phyloP scores from a whole-genome alignment of 208 protist genomes.

The Leishmania arabica region DNA sequence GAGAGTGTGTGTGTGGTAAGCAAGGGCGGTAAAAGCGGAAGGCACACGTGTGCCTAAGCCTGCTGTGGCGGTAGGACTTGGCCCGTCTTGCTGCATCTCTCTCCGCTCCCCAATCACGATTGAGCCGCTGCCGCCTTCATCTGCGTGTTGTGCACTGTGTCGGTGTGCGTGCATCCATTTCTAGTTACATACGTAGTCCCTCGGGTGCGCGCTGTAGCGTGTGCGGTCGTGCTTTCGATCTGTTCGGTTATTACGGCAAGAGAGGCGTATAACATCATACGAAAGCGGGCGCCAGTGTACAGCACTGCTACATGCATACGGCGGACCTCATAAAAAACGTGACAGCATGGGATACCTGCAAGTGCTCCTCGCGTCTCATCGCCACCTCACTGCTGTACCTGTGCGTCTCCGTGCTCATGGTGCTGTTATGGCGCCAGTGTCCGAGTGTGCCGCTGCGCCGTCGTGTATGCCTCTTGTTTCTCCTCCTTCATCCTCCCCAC shows the following conservation, averaged over 20 bases:
- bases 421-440: neutral
- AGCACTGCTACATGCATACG: neutral
- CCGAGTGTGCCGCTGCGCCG: neutral
- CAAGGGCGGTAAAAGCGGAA: neutral
- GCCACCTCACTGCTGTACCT: conserved; percentile 10
- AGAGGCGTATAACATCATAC: neutral
- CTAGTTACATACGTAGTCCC: neutral
- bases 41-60: neutral
- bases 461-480: neutral
- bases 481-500: neutral
- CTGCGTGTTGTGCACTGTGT: neutral
- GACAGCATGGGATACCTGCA: conserved; percentile 26
- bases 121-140: neutral
- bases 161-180: neutral
- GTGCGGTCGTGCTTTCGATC: neutral
- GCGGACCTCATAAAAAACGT: too few species aligned
- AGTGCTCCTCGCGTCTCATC: conserved; percentile 12
- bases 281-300: too few species aligned
- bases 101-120: neutral
- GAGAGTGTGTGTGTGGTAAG: neutral
- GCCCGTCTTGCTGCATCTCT: neutral
- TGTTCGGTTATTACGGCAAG: neutral
- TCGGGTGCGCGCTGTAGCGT: neutral
- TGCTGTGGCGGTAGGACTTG: neutral
- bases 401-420: neutral